phyloP scores from a whole-genome alignment of 202 grass and related monocot genomes.

The Panicum virgatum region DNA sequence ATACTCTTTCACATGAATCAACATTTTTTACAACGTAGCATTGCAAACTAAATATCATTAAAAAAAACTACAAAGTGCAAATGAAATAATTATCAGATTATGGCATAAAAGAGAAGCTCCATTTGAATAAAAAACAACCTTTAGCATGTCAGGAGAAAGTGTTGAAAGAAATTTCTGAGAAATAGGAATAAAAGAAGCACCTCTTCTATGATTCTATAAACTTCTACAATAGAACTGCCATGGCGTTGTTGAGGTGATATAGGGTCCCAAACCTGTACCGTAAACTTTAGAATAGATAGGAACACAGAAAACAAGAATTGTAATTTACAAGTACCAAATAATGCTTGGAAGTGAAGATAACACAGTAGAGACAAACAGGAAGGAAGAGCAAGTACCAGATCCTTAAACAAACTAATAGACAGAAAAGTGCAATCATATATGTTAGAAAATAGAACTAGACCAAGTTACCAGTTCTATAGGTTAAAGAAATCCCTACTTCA shows the following conservation, averaged over 20 bases:
- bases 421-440: constrained; percentile 1
- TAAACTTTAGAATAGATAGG: constrained; percentile 35
- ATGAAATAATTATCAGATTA: constrained; percentile 4
- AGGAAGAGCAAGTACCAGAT: constrained; percentile 12
- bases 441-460: background rate
- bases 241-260: constrained; percentile 98
- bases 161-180: background rate
- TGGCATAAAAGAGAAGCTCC: constrained; percentile 17
- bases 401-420: constrained; percentile 12
- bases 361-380: background rate
- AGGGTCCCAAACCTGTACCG: constrained; percentile 82
- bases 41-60: background rate
- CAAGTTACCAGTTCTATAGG: background rate
- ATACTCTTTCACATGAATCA: constrained; percentile 9
- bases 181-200: constrained; percentile 48
- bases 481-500: background rate
- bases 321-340: constrained; percentile 13
- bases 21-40: background rate
- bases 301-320: constrained; percentile 1
- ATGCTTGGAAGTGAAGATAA: background rate
- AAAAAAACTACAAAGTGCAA: background rate
- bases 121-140: constrained; percentile 7
- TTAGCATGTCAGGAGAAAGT: constrained; percentile 15
- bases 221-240: constrained; percentile 91
- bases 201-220: constrained; percentile 99